Base-by-base conservation (phyloP, 768 basidiomycete genomes). In the Boletus subparvulus region DNA sequence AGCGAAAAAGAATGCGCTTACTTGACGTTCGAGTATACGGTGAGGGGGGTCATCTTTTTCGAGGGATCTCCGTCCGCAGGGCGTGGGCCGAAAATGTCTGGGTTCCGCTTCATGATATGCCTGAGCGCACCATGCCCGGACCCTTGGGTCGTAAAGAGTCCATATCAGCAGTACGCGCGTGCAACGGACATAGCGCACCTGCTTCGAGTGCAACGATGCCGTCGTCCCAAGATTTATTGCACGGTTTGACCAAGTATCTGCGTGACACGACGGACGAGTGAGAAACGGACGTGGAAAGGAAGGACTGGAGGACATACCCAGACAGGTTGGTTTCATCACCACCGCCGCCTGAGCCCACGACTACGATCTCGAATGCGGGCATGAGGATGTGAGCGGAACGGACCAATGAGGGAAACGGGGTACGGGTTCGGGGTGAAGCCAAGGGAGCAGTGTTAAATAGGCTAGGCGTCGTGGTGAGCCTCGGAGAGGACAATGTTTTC, bases 191-290 rank as follows among this genome's bases (percentile, higher is more conserved):
- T 3, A 10, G 14, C 69, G 28, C 42, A 91, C 94, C 94, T 68
- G 92, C 96, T 76, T 98, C 96, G 50, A 98, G 69, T 2, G 86
- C 89, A 7, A 96, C 61, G 45, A 89, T 83, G 6, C 94, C 94
- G 45, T 92, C 88, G 57, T 82, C 78, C 95, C 95, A 98, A 10
- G 74, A 66, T 11, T 78, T 66, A 36, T 77, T 69, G 60, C 72
- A 76, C 9, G 90, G 81, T 68, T 98, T 98, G 69, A 97, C 72
- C 50, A 97, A 76, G 76, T 96, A 98, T n/a, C 94, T 95, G 65
- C 30, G 45, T 16, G 43, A 39, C 19, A 49, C 41, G 19, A 47
- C 28, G 44, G 56, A 56, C 61, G 58, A 21, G 63, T 61, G 56
- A 42, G 47, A 35, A 44, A 52, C 60, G 49, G 28, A 42, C 19